Conservation (phyloP, 352 stramenopile species). For the Elongisporangium undulatum region DNA sequence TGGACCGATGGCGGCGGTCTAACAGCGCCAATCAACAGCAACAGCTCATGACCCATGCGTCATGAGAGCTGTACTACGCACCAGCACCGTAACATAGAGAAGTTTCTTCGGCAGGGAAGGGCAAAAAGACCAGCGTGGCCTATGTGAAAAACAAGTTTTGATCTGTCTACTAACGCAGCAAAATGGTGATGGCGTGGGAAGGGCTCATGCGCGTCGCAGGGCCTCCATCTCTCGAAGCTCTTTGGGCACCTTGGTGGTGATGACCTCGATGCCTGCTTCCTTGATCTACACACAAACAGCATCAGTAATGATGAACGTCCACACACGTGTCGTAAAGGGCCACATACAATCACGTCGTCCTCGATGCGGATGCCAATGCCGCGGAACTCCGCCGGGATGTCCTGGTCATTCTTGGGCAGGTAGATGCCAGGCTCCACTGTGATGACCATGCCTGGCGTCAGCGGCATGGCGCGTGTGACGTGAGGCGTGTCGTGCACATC, state of each 20-base stretch:
- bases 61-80: neutral
- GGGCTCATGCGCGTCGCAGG: constrained; percentile 28
- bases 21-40: neutral
- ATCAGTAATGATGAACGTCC: neutral
- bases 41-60: neutral
- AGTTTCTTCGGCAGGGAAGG: neutral
- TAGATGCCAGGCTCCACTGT: constrained; percentile 84
- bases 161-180: neutral
- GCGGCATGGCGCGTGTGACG: constrained; percentile 44
- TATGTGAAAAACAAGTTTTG: neutral
- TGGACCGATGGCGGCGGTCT: constrained; percentile 34
- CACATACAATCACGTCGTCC: constrained; percentile 77
- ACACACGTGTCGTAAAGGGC: neutral
- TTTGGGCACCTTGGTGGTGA: constrained; percentile 64
- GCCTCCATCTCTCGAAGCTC: constrained; percentile 63
- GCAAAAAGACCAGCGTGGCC: neutral
- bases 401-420: constrained; percentile 65
- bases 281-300: constrained; percentile 45
- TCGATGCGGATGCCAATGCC: constrained; percentile 85
- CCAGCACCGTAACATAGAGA: neutral
- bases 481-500: constrained; percentile 81
- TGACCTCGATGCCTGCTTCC: constrained; percentile 68
- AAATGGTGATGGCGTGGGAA: neutral
- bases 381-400: constrained; percentile 66
- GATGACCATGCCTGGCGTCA: constrained; percentile 76